Percentiles rank a stretch among this genome's conserved stretches.
phyloP scores from a whole-genome alignment of 805 yeast species.

The Cyberlindnera mrakii region DNA sequence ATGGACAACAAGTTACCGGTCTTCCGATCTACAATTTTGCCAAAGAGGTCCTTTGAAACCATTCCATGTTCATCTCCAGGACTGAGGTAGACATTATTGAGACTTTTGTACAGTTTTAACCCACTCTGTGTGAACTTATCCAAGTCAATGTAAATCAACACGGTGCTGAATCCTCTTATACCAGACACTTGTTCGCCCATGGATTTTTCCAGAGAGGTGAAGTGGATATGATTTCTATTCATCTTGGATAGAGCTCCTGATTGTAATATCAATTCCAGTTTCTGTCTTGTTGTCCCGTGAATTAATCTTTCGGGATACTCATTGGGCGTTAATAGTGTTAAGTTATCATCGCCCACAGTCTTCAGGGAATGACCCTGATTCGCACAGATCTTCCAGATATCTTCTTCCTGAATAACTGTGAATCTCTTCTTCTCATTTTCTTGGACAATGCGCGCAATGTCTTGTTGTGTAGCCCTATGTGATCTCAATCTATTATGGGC shows the following conservation, averaged over 20 bases:
- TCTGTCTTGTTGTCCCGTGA: slow-evolving; percentile 69
- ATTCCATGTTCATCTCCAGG: slow-evolving; percentile 54
- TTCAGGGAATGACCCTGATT: slow-evolving; percentile 85
- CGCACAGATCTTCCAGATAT: slow-evolving; percentile 57
- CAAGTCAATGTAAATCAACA: slow-evolving; percentile 59
- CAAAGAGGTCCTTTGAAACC: slow-evolving; percentile 39
- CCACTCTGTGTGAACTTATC: slow-evolving; percentile 38
- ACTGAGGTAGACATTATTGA: slow-evolving; percentile 70
- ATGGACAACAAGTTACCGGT: slow-evolving; percentile 8
- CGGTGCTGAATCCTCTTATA: slow-evolving; percentile 48
- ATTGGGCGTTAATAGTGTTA: slow-evolving; percentile 31
- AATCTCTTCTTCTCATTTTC: slow-evolving; percentile 70
- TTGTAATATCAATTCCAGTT: slow-evolving; percentile 40
- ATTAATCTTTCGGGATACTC: slow-evolving; percentile 51
- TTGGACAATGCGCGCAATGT: slow-evolving; percentile 54
- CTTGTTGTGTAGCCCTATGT: slow-evolving; percentile 47
- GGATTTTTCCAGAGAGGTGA: slow-evolving; percentile 56
- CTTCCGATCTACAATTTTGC: slow-evolving; percentile 28
- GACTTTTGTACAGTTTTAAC: slow-evolving; percentile 51
- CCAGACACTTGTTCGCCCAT: slow-evolving; percentile 59
- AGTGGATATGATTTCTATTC: slow-evolving; percentile 82
- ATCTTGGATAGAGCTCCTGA: slow-evolving; percentile 58
- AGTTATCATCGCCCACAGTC: slow-evolving; percentile 34
- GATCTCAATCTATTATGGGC: slow-evolving; percentile 53
- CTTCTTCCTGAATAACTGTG: slow-evolving; percentile 32